A percentile compares a stretch with the other conserved stretches of the same genome.
These are phyloP conservation scores for Calonectria pteridis DNA, from an alignment of 2,329 filamentous ascomycete species.

Conservation along the genomic window DNA sequence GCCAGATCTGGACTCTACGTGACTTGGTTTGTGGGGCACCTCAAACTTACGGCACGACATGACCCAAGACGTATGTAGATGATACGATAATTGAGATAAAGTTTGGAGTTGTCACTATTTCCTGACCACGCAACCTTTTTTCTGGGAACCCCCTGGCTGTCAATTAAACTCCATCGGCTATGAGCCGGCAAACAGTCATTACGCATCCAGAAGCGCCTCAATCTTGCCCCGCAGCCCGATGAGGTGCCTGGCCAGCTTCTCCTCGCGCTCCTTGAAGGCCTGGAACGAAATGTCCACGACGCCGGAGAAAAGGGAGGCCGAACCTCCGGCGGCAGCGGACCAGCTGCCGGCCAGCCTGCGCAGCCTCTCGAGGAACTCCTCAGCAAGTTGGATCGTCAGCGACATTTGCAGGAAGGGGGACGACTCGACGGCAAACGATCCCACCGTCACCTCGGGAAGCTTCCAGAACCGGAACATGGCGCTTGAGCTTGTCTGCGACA, in stretches of 20 bases:
- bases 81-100: background rate
- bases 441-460: conserved; percentile 56
- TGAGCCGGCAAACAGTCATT: conserved; percentile 3
- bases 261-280: conserved; percentile 50
- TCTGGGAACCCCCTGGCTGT: background rate
- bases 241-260: conserved; percentile 49
- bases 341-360: conserved; percentile 48
- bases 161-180: background rate
- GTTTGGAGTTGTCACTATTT: conserved; percentile 6
- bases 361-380: conserved; percentile 54
- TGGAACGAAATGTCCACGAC: conserved; percentile 49
- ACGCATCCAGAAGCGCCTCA: conserved; percentile 48
- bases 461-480: conserved; percentile 53
- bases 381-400: conserved; percentile 56
- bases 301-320: conserved; percentile 48
- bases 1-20: no score
- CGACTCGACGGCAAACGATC: conserved; percentile 55
- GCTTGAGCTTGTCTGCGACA: conserved; percentile 44
- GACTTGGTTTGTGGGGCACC: background rate
- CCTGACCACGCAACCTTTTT: background rate
- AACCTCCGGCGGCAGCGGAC: conserved; percentile 37
- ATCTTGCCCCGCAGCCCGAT: conserved; percentile 50
- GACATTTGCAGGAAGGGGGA: conserved; percentile 57
- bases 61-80: background rate
- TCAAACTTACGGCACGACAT: background rate